Evolutionary conservation across 1,284 basidiomycete genomes (phyloP).

Genomic region (Ceratobasidium sp.): DNA sequence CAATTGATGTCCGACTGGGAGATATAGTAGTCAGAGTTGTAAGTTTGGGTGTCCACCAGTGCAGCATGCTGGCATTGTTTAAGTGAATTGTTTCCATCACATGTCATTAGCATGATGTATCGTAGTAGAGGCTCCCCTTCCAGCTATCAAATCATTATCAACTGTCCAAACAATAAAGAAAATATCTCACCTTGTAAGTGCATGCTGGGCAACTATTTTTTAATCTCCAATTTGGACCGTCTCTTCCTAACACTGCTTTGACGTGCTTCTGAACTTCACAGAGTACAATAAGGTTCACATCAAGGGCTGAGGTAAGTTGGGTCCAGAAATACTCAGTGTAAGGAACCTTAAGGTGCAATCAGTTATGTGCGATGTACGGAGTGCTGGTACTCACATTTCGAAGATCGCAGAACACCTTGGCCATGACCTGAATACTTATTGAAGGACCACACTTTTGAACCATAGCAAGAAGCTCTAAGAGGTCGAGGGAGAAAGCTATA

Average conservation of each 20-base stretch:
- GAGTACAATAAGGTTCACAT: slow-evolving; percentile 45
- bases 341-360: slow-evolving; percentile 43
- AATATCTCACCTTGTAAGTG: slow-evolving; percentile 43
- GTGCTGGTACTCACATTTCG: slow-evolving; percentile 45
- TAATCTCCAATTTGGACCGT: slow-evolving; percentile 43
- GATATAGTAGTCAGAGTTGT: slow-evolving; percentile 46
- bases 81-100: slow-evolving; percentile 47
- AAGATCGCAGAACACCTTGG: slow-evolving; percentile 48
- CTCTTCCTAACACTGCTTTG: slow-evolving; percentile 40
- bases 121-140: slow-evolving; percentile 43
- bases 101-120: slow-evolving; percentile 41
- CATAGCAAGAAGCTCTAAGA: slow-evolving; percentile 46
- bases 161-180: background rate
- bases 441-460: slow-evolving; percentile 45
- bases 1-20: slow-evolving; percentile 43
- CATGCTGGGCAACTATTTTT: slow-evolving; percentile 46
- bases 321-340: slow-evolving; percentile 43
- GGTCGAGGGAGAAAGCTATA: slow-evolving; percentile 47
- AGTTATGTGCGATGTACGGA: background rate
- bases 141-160: slow-evolving; percentile 38
- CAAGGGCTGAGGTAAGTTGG: slow-evolving; percentile 44
- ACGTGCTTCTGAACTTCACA: slow-evolving; percentile 40
- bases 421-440: slow-evolving; percentile 49
- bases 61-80: slow-evolving; percentile 43
- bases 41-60: slow-evolving; percentile 41